Evolutionary conservation across 2,329 filamentous ascomycete species (phyloP), one percentile per base, ranked within the genome.

Genomic region (Sporothrix luriei): DNA sequence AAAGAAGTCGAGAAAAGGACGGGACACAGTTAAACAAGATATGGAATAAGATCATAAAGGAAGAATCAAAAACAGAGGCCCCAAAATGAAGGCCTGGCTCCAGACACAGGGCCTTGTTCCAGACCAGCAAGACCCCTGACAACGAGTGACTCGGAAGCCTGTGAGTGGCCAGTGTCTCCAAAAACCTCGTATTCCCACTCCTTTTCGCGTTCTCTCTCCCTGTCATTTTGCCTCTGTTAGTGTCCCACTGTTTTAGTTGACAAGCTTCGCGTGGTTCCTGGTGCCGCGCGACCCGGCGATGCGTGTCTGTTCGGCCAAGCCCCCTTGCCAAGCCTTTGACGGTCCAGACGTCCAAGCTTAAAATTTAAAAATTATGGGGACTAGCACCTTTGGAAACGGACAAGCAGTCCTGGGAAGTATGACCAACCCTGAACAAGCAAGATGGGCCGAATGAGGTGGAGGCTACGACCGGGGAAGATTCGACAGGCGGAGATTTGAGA

Each of bases 281-380:
- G 57, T 38, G 38, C 57, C 38, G 38, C 26, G 11, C 13, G n/a
- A 57, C 54, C 14, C 52, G 13, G 19, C 26, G 52, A 59, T 33
- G 57, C 21, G 57, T 46, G 43, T 38, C 38, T 62, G 38, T 21
- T 26, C 38, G 13, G 57, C 64, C 64, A 66, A 66, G 64, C 64
- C 64, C 64, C 64, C 46, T 66, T 66, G 64, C 64, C 64, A 66
- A 66, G 64, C 54, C 40, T 21, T 65, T 66, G 46, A 54, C 43
- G 43, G 54, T 21, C 46, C 43, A 33, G 43, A 3, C 29, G 21
- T 64, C 49, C 24, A 64, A 64, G 61, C 61, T 64, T 64, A 64
- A 49, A 49, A 49, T 49, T 48, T 49, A 16, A 61, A 16, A 43
- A 21, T 14, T 43, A 59, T 11, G 24, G 55, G 38, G 54, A 33